phyloP scores from a whole-genome alignment of 1,284 basidiomycete species.

The Garcileccinum viscosum region DNA sequence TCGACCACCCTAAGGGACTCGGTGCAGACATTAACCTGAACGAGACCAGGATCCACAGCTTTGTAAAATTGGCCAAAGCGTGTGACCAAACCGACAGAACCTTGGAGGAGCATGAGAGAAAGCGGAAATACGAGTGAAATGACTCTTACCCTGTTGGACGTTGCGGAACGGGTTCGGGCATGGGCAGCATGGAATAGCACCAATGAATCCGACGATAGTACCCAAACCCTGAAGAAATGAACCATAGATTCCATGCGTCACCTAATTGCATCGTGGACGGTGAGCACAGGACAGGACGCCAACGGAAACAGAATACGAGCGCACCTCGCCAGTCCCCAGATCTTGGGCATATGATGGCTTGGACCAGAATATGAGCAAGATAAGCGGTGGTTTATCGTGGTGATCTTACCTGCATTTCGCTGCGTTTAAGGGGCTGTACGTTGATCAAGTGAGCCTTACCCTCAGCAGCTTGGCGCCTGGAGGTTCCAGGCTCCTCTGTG shows the following conservation, averaged over 20 bases:
- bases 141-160: slow-evolving; percentile 72
- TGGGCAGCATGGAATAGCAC: slow-evolving; percentile 89
- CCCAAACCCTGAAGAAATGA: slow-evolving; percentile 77
- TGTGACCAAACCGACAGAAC: slow-evolving; percentile 88
- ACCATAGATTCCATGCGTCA: slow-evolving; percentile 88
- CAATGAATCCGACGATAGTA: slow-evolving; percentile 62
- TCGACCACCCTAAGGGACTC: slow-evolving; percentile 86
- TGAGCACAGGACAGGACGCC: slow-evolving; percentile 5
- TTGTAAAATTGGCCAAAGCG: slow-evolving; percentile 96
- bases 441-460: slow-evolving; percentile 56
- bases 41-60: slow-evolving; percentile 91
- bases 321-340: slow-evolving; percentile 69
- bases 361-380: slow-evolving; percentile 19
- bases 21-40: slow-evolving; percentile 92
- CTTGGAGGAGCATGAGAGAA: slow-evolving; percentile 43
- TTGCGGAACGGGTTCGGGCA: slow-evolving; percentile 80
- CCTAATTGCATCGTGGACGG: slow-evolving; percentile 39
- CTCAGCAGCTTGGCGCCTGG: slow-evolving; percentile 40
- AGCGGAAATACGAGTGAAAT: slow-evolving; percentile 9
- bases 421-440: slow-evolving; percentile 82
- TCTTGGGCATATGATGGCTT: slow-evolving; percentile 91
- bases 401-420: slow-evolving; percentile 78
- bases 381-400: slow-evolving; percentile 18
- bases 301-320: slow-evolving; percentile 13
- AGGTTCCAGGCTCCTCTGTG: slow-evolving; percentile 53